Evolutionary conservation across 2,329 filamentous ascomycete species (phyloP), one percentile per base, ranked within the genome.

Genomic region (Stachybotrys chlorohalonatus): DNA sequence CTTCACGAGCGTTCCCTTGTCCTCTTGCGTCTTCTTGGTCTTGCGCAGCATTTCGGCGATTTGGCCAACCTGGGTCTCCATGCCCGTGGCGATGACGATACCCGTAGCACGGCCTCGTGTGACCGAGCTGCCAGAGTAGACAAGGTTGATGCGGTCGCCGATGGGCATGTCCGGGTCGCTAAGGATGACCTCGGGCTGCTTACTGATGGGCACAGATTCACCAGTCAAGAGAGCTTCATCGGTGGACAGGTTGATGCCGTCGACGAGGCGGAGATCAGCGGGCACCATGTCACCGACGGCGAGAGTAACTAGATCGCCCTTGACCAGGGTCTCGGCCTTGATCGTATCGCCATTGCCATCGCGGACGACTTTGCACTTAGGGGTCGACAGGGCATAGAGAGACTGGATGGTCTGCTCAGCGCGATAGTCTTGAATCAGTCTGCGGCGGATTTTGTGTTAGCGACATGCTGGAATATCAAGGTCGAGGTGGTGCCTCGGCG

Each of bases 191-290:
- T 82, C 76, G n/a, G 82, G 73, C 62, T 82, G 75, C 72, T 90
- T 86, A 75, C 76, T 81, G 54, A 87, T 84, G 56, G 86, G 83
- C 7, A 87, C 69, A 42, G 86, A 87, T 72, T 90, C 87, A 58
- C 87, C 87, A 13, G 87, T 90, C 46, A 90, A 78, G 56, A 88
- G 77, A 11, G 86, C 85, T 68, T 90, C 86, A 57, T 95, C 89
- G 59, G 86, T 87, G 52, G 86, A 86, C 56, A 90, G 73, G 68
- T 92, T 92, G 70, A 90, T 82, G 55, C 80, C 81, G 58, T 85
- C 78, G 57, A 85, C 69, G 17, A 85, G 72, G 58, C 85, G 79
- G 52, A 89, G 71, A 68, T 90, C 86, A 39, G 86, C 86, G 5
- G 86, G 85, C 42, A 89, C 77, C 51, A 87, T 83, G 66, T 88